Base-by-base conservation (phyloP, 306 rosid genomes). In the Prunus mume region DNA sequence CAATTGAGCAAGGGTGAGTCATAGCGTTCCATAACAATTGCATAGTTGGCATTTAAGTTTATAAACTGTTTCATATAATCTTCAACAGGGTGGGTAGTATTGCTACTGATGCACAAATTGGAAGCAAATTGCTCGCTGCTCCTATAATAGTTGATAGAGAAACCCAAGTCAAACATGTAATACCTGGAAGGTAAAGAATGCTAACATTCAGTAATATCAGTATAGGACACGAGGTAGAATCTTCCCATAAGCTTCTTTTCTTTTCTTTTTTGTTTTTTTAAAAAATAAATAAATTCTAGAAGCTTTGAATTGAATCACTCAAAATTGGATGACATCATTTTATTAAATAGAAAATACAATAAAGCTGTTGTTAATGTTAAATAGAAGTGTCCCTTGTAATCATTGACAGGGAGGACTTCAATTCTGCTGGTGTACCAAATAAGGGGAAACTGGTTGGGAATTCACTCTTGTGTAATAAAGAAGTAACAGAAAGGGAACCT, bases 1-100 rank as follows among this genome's bases (percentile, higher is more conserved):
- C 82, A 74, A 63, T 65, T 66, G 87, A 80, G 71, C 85, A 77
- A 55, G 64, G 76, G 94, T 90, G 60, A 41, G 91, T 77, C 50
- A 66, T 72, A 74, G 75, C 79, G 65, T 34, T 51, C 62, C 52
- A 19, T 73, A 38, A 73, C 58, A 72, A 75, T 20, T 82, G 51
- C 74, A 62, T 74, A 55, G 38, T 72, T 79, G 77, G 12, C 27
- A 13, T 83, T 77, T 72, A 41, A 63, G 62, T 78, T 38, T 72
- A 25, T 73, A 32, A 76, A 55, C 69, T 84, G 74, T 55, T 73
- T 72, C 61, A 74, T 78, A 27, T 72, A 65, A 68, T 74, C 70
- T 79, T 80, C 72, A 68, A 82, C 82, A 82, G 91, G 86, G 79
- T 81, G 72, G 83, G 65, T 82, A 43, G 45, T 68, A 83, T 65